Percentiles rank a stretch among this genome's conserved stretches.
These are phyloP conservation scores for Amylocystis lapponica DNA, from an alignment of 768 basidiomycete genomes.

Conservation along the genomic window DNA sequence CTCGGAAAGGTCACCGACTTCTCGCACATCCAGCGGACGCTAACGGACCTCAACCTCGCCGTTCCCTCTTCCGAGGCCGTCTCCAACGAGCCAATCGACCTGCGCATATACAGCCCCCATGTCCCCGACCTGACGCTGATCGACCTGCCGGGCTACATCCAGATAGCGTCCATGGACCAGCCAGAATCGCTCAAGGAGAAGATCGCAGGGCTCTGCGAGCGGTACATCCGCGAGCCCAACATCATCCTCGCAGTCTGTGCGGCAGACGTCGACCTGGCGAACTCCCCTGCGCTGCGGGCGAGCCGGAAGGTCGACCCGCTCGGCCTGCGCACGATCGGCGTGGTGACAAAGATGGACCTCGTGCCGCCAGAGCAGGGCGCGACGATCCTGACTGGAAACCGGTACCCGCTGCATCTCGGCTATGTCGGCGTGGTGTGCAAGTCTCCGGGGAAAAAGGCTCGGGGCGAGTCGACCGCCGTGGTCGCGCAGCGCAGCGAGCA, in stretches of 20 bases:
- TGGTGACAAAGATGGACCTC: constrained; percentile 98
- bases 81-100: constrained; percentile 92
- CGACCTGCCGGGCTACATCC: constrained; percentile 96
- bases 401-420: constrained; percentile 95
- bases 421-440: constrained; percentile 97
- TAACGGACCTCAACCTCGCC: constrained; percentile 92
- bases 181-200: constrained; percentile 93
- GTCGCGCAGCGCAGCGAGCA: constrained; percentile 53
- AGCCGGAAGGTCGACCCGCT: constrained; percentile 93
- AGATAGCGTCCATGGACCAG: constrained; percentile 92
- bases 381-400: constrained; percentile 74
- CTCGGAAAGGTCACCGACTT: constrained; percentile 90
- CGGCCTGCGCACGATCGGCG: constrained; percentile 93
- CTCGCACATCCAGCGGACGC: constrained; percentile 82
- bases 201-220: constrained; percentile 83
- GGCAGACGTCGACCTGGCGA: constrained; percentile 97
- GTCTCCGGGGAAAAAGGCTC: constrained; percentile 50
- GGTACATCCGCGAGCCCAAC: constrained; percentile 99
- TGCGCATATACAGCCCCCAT: constrained; percentile 91
- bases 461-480: constrained; percentile 42
- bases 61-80: constrained; percentile 89
- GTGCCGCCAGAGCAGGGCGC: constrained; percentile 84
- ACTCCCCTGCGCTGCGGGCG: constrained; percentile 91
- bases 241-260: constrained; percentile 98
- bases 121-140: constrained; percentile 98